Conservation (phyloP, 73 alveolate species). For the Effrenium voratum region DNA sequence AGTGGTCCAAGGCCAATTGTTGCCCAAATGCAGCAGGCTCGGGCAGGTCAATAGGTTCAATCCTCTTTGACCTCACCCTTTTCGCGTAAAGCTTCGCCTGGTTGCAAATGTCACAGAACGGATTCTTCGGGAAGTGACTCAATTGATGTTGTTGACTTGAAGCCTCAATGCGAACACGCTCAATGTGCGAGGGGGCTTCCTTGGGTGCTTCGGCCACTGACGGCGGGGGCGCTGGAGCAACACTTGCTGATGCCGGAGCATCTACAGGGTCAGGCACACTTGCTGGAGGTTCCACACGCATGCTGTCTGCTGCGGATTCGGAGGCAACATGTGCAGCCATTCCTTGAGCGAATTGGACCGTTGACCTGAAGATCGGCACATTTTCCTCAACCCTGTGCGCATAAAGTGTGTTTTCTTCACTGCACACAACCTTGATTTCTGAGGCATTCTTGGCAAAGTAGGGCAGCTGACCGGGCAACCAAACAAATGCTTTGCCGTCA, state of each 20-base stretch:
- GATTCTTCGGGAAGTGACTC: constrained; percentile 16
- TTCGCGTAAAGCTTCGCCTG: not conserved
- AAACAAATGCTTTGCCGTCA: not conserved
- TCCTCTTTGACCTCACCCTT: not conserved
- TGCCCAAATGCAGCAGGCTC: not conserved
- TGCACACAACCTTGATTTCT: not conserved
- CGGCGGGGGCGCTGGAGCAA: no score
- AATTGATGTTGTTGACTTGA: not conserved
- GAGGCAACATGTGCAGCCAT: not conserved
- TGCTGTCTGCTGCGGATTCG: no score
- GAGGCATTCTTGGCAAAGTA: not conserved
- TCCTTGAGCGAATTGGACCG: not conserved
- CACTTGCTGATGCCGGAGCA: no score
- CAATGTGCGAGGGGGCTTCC: no score
- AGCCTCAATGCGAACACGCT: no score
- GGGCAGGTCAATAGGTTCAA: not conserved
- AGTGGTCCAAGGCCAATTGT: constrained; percentile 29
- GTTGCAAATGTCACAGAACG: constrained; percentile 23
- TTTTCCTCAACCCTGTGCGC: not conserved
- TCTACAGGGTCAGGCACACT: no score
- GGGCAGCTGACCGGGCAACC: constrained; percentile 4
- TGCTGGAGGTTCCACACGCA: no score
- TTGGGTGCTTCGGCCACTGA: no score
- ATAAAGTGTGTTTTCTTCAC: not conserved
- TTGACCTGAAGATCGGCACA: not conserved